Conservation (phyloP, 2,329 filamentous ascomycete species). For the Bimuria novae-zelandiae region DNA sequence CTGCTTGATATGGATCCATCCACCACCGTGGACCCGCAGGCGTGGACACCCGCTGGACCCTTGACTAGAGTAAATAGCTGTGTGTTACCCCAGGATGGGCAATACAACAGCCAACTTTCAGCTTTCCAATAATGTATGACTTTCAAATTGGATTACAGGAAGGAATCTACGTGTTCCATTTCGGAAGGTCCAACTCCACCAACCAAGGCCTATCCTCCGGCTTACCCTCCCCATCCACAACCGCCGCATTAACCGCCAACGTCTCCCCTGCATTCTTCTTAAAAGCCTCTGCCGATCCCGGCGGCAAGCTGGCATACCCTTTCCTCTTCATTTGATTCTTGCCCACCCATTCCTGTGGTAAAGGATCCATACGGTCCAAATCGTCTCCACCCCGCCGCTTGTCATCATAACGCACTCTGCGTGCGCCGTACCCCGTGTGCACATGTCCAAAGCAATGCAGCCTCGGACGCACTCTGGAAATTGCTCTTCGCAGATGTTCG, state of each 20-base stretch:
- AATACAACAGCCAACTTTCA: too few relatives aligned
- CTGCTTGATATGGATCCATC: too few relatives aligned
- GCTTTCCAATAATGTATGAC: too few relatives aligned
- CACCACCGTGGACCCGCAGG: too few relatives aligned
- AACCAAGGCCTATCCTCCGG: conserved; percentile 59
- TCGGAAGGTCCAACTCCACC: conserved; percentile 54
- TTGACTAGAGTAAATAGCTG: too few relatives aligned
- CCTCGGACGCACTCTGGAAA: conserved; percentile 51
- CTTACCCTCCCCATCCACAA: conserved; percentile 54
- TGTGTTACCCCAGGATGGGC: too few relatives aligned
- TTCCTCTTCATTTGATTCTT: conserved; percentile 27
- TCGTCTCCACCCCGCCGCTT: conserved; percentile 5
- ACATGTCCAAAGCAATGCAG: conserved; percentile 67
- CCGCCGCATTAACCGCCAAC: conserved; percentile 60
- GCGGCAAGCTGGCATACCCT: conserved; percentile 29
- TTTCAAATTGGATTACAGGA: too few relatives aligned
- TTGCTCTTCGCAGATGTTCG: conserved; percentile 56
- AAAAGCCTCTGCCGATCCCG: conserved; percentile 29
- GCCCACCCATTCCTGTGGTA: conserved; percentile 27
- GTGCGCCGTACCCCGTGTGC: conserved; percentile 52
- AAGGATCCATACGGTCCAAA: conserved; percentile 14
- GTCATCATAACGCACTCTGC: conserved; percentile 40
- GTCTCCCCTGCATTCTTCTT: conserved; percentile 51
- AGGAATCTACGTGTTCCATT: background rate
- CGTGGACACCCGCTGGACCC: too few relatives aligned